Evolutionary conservation across 2,329 filamentous ascomycete genomes (phyloP), one percentile per base, ranked within the genome.

Genomic region (Fusarium transvaalense): DNA sequence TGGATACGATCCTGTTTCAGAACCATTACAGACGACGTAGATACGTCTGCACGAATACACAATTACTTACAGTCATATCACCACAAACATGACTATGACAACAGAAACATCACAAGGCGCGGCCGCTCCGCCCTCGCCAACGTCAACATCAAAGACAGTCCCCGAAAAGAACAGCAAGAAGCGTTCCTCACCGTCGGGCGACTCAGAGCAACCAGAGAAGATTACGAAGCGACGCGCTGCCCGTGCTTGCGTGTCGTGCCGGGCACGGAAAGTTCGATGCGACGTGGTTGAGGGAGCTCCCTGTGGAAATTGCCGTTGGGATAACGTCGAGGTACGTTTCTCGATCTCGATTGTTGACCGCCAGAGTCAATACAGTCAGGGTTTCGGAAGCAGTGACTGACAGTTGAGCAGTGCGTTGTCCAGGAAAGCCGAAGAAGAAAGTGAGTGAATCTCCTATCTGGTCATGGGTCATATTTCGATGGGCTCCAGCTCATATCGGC

Each of bases 251-350:
- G 92, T 93, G 66, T 93, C 91, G 73, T 97, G 94, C 80, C 88
- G 94, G 74, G 90, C 92, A 59, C 89, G 94, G 76, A 97, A 97
- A 79, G 94, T 97, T 41, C 89, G 94, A 59, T 97, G 94, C 82
- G 94, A 97, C 82, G 94, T 97, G 58, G 93, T 96, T 61, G 93
- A 97, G 79, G 91, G 91, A 48, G 91, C 91, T 42, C 93, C 93
- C 2, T 97, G 93, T 79, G 94, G 92, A 57, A 97, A 97, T 79
- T 97, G 93, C 81, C 86, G 92, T 68, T 88, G 92, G 82, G 91
- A 93, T 78, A 89, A 92, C 76, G 90, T 93, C 61, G 89, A 92
- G 76, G 79, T 81, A 76, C 53, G 78, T 45, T 34, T 42, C 43
- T 51, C 43, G 23, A 39, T 34, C 56, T 48, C 53, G 60, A 31